Evolutionary conservation across 345 rosid genomes (phyloP), one percentile per base, ranked within the genome.

Genomic region (Nephelium lappaceum): DNA sequence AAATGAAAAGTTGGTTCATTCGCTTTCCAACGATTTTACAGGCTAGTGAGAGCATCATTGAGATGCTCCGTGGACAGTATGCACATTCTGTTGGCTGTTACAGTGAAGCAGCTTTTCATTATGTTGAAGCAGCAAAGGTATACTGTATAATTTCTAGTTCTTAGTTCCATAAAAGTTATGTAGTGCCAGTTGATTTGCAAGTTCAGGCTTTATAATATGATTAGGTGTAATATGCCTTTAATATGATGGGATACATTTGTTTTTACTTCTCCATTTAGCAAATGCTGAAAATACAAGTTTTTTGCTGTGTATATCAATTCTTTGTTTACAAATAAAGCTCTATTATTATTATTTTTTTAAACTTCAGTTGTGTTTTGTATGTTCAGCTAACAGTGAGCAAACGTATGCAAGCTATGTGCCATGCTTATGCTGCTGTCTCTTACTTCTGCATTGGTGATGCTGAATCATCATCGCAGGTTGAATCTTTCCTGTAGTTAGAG

Each of bases 61-160:
- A 96, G 92, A 91, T 94, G 99, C 98, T 96, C 16, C 93, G 98
- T 76, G 99, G 98, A 69, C 99, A 96, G 79, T 96, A 94, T 81
- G 93, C 98, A 71, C 99, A 96, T 84, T 89, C 94, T 79, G 95
- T 94, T 86, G 97, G 98, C 79, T 96, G 98, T 86, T 91, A 94
- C 75, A 80, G 80, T 81, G 99, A 94, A 86, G 98, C 99, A 67
- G 92, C 94, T 81, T 96, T 91, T 89, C 99, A 96, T 87, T 94
- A 82, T 83, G 81, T 92, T 31, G 98, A 91, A 87, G 99, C 95
- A 24, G 91, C 95, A 78, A 94, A 96, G 92, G 99, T 93, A 77
- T 72, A 49, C 38, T 69, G 8, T 67, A 80, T 64, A 53, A 53
- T 73, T 71, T 73, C 21, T 81, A 51, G 71, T 39, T 43, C 5